A percentile compares a stretch with the other conserved stretches of the same genome.
These are phyloP conservation scores for Zygotorulaspora mrakii DNA, from an alignment of 1,139 yeast species.

Conservation along the genomic window DNA sequence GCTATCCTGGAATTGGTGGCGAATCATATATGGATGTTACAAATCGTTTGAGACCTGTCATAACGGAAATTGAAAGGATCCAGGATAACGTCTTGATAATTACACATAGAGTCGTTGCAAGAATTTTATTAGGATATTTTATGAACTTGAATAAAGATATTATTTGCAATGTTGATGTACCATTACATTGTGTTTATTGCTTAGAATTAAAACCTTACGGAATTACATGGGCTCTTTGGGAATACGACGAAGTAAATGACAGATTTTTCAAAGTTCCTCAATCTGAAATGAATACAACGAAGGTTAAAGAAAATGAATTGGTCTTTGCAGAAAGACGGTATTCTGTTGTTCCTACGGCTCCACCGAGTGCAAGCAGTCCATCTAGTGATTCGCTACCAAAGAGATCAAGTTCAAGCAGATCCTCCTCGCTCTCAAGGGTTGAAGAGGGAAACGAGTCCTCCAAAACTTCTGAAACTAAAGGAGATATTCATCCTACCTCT, in stretches of 20 bases:
- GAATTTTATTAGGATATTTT: constrained; percentile 84
- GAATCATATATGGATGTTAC: constrained; percentile 92
- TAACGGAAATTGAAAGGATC: constrained; percentile 88
- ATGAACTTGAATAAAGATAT: constrained; percentile 78
- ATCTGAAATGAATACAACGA: constrained; percentile 49
- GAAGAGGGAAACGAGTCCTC: neutral
- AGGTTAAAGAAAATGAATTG: constrained; percentile 61
- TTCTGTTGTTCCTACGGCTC: constrained; percentile 72
- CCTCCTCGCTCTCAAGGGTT: constrained; percentile 13
- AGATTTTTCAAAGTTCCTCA: constrained; percentile 76
- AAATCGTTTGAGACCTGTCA: constrained; percentile 81
- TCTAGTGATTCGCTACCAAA: constrained; percentile 23
- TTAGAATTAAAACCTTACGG: constrained; percentile 94
- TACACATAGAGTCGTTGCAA: constrained; percentile 86
- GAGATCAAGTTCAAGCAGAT: constrained; percentile 17
- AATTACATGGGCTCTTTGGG: constrained; percentile 85
- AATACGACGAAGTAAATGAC: constrained; percentile 73
- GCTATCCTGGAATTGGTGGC: constrained; percentile 98
- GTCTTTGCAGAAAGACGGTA: constrained; percentile 62
- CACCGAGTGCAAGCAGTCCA: constrained; percentile 36
- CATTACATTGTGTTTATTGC: constrained; percentile 83
- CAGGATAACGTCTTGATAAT: constrained; percentile 80
- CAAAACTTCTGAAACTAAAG: constrained; percentile 5
- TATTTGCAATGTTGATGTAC: constrained; percentile 88
- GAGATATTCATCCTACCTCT: constrained; percentile 5